Evolutionary conservation across 2,329 filamentous ascomycete species (phyloP), one percentile per base, ranked within the genome.

Genomic region (Rhinocladiella similis): DNA sequence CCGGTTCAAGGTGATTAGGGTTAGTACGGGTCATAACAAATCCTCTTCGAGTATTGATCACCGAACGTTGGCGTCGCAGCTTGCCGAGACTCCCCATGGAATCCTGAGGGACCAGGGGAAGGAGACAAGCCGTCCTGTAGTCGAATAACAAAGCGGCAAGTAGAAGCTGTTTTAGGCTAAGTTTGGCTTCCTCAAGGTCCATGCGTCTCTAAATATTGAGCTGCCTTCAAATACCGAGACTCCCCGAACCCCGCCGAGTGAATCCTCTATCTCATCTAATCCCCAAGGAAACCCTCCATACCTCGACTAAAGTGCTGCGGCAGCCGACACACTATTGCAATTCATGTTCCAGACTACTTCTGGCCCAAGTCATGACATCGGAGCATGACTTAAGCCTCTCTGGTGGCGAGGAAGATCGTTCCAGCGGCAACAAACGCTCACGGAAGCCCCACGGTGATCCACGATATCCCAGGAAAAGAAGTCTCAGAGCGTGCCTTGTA

Each of bases 401-500:
- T 39, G 36, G 14, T 14, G 36, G 6, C 18, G 3, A n/a, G 7
- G 36, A 39, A 5, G 36, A 39, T 5, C 14, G 18, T 39, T 14
- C 6, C 6, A 39, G 14, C 13, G 18, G 36, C 36, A 39, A 39
- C 18, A 47, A 47, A 29, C 45, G 45, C 16, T 18, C 45, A 9
- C 20, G 45, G n/a, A 10, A 9, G 27, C 27, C 22, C 4, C 19
- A 29, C 6, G 16, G 13, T 25, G 45, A 47, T 29, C 13, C 19
- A 14, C 45, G 45, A 25, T 47, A 47, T 29, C 45, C 45, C 20
- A 22, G 45, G 22, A 47, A 47, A 29, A 27, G 45, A 29, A 29
- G 19, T 29, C 45, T 47, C 7, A 47, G 27, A 29, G 45, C 45
- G 3, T 47, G 45, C 20, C 45, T 27, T 47, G 20, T 47, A 14